Evolutionary conservation across 495 filamentous ascomycete species (phyloP), one percentile per base, ranked within the genome.

Genomic region (Penicillium tannophilum): DNA sequence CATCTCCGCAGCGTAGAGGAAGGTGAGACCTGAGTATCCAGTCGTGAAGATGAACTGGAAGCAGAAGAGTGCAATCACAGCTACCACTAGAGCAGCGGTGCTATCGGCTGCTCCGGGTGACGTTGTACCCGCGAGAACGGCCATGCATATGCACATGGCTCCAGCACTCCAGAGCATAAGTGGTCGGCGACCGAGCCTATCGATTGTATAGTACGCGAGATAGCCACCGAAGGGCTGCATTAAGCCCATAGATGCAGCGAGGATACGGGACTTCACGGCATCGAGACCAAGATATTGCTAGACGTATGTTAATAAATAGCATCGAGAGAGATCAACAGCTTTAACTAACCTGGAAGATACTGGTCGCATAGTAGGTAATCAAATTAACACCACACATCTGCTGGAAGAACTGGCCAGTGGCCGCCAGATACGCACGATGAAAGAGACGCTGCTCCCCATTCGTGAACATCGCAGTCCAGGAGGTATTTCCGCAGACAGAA

Each of bases 221-320:
- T 86, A 89, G 1, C 90, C 87, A 58, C 87, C 89, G 63, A 91
- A 82, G 11, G 86, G 78, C 68, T 91, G 92, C 8, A 90, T 85
- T 14, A 91, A 74, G 78, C 88, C 88, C 79, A 90, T 91, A 7
- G 90, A 78, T 33, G 88, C 90, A 10, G 88, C 87, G 1, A 93
- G 74, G 4, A 96, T 72, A 49, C 90, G 92, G 1, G 92, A 91
- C 71, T 93, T 91, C 47, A 95, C 83, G 62, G 94, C 89, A 26
- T 70, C 72, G 6, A 88, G 69, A 1, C 78, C 74, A 19, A 88
- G 80, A 45, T 80, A 79, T 66, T 86, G 74, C 50, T 86, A 69
- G 67, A 59, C 3, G 3, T 3, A 1, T 31, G 36, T 58, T 36
- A 58, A 24, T 58, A 31, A 17, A 28, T 28, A 36, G 12, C 10